Evolutionary conservation across 441 rosid species (phyloP).

Genomic region (Pelargonium australe): DNA sequence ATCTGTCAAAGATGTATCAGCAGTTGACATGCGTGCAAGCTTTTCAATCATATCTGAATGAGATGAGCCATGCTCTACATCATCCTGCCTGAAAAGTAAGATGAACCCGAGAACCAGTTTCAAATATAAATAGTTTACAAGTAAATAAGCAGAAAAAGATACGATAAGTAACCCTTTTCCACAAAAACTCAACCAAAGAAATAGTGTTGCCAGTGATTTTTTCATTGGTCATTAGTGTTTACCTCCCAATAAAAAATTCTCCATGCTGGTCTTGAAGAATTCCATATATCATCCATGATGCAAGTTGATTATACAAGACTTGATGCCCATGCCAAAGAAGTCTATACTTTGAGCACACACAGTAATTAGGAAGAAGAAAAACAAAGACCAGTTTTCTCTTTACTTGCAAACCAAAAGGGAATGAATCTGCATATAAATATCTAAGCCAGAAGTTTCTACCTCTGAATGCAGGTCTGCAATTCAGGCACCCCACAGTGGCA

Average conservation of each 20-base stretch:
- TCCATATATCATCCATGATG: constrained; percentile 94
- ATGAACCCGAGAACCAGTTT: constrained; percentile 9
- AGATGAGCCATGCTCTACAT: constrained; percentile 49
- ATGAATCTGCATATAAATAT: background rate
- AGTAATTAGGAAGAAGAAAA: constrained; percentile 11
- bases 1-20: constrained; percentile 74
- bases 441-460: constrained; percentile 33
- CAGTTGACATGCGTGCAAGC: constrained; percentile 57
- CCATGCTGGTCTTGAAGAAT: constrained; percentile 91
- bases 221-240: constrained; percentile 7
- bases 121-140: background rate
- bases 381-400: constrained; percentile 12
- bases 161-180: background rate
- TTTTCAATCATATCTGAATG: constrained; percentile 56
- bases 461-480: constrained; percentile 84
- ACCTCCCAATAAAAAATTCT: constrained; percentile 88
- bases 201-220: background rate
- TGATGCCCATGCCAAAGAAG: constrained; percentile 99
- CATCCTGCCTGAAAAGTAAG: constrained; percentile 67
- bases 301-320: constrained; percentile 89
- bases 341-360: constrained; percentile 37
- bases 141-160: no score
- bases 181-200: background rate
- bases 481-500: constrained; percentile 98
- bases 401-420: no score